These are phyloP conservation scores for Solanum hybrid DNA, from an alignment of 305 asterid genomes.

Conservation along the genomic window DNA sequence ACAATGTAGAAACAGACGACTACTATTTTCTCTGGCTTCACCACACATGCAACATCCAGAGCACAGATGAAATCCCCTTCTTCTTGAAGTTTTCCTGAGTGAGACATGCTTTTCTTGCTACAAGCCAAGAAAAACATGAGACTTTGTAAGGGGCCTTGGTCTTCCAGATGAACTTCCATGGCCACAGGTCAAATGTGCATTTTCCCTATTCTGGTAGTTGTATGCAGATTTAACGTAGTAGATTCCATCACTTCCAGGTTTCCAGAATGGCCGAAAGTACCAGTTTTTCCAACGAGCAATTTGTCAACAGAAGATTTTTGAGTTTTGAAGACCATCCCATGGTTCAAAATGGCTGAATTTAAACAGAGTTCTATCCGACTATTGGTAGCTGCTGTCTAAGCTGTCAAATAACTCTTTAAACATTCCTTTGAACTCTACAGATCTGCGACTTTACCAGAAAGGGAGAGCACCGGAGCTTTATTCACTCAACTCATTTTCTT, in stretches of 20 bases:
- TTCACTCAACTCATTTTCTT: neutral
- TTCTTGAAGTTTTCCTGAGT: neutral
- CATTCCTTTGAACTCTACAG: neutral
- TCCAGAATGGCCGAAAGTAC: neutral
- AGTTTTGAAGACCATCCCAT: neutral
- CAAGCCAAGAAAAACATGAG: neutral
- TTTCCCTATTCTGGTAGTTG: neutral
- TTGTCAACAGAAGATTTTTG: neutral
- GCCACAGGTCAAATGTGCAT: neutral
- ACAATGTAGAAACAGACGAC: neutral
- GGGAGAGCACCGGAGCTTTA: neutral
- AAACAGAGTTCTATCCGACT: neutral
- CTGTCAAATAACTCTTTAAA: neutral
- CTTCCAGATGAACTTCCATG: neutral
- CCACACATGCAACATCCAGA: neutral
- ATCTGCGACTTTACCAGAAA: neutral
- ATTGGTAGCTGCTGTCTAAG: neutral
- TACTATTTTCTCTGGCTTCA: neutral
- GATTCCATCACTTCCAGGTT: neutral
- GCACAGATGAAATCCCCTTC: neutral
- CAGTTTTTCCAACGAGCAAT: neutral
- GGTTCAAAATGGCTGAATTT: neutral
- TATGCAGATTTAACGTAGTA: neutral
- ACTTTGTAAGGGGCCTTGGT: neutral
- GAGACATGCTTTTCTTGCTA: neutral